A percentile compares a stretch with the other conserved stretches of the same genome.
These are phyloP conservation scores for Spergularia marina DNA, from an alignment of 148 eudicot genomes.

Conservation along the genomic window DNA sequence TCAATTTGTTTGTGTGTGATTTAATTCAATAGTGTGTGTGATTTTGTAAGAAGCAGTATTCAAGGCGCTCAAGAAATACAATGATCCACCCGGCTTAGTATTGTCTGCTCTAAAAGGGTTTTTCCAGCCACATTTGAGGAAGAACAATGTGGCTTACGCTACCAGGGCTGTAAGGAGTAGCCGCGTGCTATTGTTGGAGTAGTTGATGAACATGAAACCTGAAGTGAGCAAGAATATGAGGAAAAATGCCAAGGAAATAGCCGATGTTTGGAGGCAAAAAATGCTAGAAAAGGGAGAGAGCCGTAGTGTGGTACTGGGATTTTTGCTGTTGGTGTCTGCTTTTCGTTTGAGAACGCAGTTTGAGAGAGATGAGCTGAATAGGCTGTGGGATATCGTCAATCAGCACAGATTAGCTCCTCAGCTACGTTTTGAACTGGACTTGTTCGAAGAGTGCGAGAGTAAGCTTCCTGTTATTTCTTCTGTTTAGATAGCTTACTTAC, in stretches of 20 bases:
- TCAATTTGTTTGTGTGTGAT: no score
- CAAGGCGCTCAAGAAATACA: neutral
- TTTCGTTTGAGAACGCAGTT: conserved; percentile 4
- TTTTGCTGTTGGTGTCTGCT: conserved; percentile 19
- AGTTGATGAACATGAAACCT: conserved; percentile 17
- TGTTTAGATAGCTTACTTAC: neutral
- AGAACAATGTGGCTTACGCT: neutral
- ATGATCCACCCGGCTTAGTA: conserved; percentile 4
- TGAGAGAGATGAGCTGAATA: conserved; percentile 13
- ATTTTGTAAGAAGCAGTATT: conserved; percentile 7
- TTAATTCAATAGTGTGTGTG: no score
- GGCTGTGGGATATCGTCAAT: conserved; percentile 6
- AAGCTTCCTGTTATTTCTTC: neutral
- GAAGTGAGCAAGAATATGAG: neutral
- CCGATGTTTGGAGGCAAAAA: conserved; percentile 10
- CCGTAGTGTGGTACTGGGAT: conserved; percentile 13
- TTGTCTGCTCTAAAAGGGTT: conserved; percentile 21
- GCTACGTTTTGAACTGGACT: conserved; percentile 10
- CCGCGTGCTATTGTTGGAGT: conserved; percentile 23
- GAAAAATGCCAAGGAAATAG: neutral
- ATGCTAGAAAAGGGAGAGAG: conserved; percentile 21
- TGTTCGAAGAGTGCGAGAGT: conserved; percentile 16
- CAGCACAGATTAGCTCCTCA: conserved; percentile 19
- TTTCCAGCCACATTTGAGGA: conserved; percentile 23
- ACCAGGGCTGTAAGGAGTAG: conserved; percentile 19